Evolutionary conservation across 345 rosid species (phyloP).

Genomic region (Euphorbia tirucalli): DNA sequence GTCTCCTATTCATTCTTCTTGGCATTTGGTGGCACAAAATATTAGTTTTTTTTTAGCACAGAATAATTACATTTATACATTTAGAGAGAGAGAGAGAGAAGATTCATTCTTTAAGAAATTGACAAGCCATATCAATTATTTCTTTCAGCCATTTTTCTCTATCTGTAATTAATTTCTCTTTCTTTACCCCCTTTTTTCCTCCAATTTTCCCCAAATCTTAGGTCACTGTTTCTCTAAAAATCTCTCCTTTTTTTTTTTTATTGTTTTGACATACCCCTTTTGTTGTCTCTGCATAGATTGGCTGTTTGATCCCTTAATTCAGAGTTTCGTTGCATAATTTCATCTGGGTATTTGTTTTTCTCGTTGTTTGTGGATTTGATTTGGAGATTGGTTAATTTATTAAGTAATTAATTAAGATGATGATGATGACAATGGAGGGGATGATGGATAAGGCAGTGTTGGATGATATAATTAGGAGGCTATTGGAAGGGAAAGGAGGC

Average conservation of each 20-base stretch:
- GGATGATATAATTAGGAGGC: constrained; percentile 93
- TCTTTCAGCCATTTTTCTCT: neutral
- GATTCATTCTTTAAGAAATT: constrained; percentile 5
- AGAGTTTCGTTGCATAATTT: neutral
- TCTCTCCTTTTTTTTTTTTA: neutral
- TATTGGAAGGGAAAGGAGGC: constrained; percentile 86
- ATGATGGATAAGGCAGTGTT: constrained; percentile 69
- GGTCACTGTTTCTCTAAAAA: too few species aligned
- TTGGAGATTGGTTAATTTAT: too few species aligned
- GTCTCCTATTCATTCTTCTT: neutral
- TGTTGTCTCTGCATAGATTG: constrained; percentile 2
- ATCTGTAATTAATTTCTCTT: neutral
- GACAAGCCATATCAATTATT: constrained; percentile 15
- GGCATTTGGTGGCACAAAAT: constrained; percentile 15
- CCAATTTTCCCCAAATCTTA: neutral
- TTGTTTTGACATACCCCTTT: neutral
- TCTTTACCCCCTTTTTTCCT: too few species aligned
- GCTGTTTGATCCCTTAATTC: neutral
- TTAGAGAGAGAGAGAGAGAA: neutral
- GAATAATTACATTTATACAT: neutral
- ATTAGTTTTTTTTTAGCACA: neutral
- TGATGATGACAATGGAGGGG: constrained; percentile 43
- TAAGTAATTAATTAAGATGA: constrained; percentile 6
- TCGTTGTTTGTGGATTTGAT: neutral
- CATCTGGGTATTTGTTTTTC: neutral